Evolutionary conservation across 202 grass and related monocot genomes (phyloP), one percentile per base, ranked within the genome.

Genomic region (Zoysia matrella): DNA sequence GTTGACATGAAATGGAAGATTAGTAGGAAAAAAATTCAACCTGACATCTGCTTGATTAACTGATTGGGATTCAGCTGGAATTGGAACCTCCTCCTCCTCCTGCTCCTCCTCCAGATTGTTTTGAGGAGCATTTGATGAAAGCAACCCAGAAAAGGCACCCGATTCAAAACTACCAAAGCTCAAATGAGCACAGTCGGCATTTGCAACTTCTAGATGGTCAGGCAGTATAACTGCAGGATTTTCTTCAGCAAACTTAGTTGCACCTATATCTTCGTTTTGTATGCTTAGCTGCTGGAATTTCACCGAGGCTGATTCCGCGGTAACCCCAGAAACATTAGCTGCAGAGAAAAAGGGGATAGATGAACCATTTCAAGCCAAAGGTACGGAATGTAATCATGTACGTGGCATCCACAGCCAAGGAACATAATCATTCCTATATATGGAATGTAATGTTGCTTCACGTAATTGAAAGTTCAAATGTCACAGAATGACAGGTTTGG

Each of bases 111-210:
- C 95, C 40, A 76, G 66, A 82, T 72, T 79, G 66, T 70, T 55
- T 84, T 85, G 82, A 43, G 80, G 82, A 60, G 61, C 57, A 52
- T 90, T 93, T 62, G 91, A 82, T 64, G 88, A 83, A 93, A 98
- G 92, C 47, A 94, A 91, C 72, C 92, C 96, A 85, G 91, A 95
- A 87, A 98, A 93, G 52, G 96, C 90, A 84, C 96, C 96, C 72
- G 96, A 98, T 87, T 69, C 87, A 84, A 98, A 98, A 89, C 96
- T 98, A 84, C 96, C 96, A 81, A 98, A 98, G 85, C 92, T 95
- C 77, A 98, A 82, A 76, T 98, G 89, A 4, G 80, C 85, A 60
- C 96, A 98, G 72, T 98, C 92, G 61, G 89, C 81, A 85, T 93
- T 93, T 85, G 85, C 81, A 76, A 91, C 83, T 69, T 93, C 90